Conservation (phyloP, 306 rosid genomes). For the Alnus glutinosa region DNA sequence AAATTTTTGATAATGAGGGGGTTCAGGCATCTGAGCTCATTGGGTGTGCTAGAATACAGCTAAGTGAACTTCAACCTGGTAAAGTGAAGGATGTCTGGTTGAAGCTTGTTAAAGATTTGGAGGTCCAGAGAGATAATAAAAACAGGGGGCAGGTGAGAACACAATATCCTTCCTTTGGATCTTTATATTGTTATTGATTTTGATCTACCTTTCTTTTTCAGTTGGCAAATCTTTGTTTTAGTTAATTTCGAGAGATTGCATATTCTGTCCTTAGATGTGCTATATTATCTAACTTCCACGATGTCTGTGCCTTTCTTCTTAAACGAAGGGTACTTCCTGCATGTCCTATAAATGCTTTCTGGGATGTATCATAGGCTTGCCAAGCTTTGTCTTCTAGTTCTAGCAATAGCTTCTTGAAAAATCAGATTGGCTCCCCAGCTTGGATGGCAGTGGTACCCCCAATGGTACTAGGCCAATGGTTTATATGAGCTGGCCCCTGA, state of each 20-base stretch:
- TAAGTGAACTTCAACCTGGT: conserved; percentile 86
- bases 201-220: conserved; percentile 14
- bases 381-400: neutral
- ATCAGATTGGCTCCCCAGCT: neutral
- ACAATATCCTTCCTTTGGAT: conserved; percentile 7
- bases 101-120: conserved; percentile 96
- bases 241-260: neutral
- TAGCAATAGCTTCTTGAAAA: neutral
- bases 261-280: neutral
- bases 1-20: conserved; percentile 78
- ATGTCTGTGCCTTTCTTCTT: neutral
- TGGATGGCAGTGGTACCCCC: neutral
- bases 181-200: conserved; percentile 23
- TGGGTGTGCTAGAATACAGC: conserved; percentile 63
- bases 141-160: conserved; percentile 79
- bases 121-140: conserved; percentile 82
- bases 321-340: neutral
- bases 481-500: neutral
- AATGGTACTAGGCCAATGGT: neutral
- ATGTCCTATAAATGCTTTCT: neutral
- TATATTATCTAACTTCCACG: neutral
- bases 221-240: conserved; percentile 6
- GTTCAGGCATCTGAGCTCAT: conserved; percentile 74
- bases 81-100: conserved; percentile 94
- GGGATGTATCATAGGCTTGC: neutral